Conservation (phyloP, 2,329 filamentous ascomycete genomes). For the Neurospora sp. region DNA sequence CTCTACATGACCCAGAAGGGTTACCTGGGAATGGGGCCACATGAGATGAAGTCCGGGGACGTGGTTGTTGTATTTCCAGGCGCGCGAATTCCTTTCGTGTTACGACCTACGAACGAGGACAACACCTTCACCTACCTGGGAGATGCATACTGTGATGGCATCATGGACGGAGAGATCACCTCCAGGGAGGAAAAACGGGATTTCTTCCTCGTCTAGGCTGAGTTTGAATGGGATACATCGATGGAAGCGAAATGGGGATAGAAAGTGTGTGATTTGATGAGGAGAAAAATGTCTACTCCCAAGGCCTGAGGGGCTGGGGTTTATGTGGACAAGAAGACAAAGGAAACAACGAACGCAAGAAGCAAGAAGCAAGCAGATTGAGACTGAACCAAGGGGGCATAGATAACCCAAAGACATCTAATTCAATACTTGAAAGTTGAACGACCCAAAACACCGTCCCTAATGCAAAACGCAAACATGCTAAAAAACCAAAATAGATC, state of each 20-base stretch:
- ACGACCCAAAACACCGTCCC: background rate
- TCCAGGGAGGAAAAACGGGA: conserved; percentile 2
- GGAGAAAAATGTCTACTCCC: too few relatives aligned
- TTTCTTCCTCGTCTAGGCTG: conserved; percentile 1
- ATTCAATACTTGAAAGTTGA: background rate
- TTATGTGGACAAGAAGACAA: background rate
- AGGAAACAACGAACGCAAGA: background rate
- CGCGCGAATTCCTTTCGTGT: conserved; percentile 8
- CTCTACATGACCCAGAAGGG: too few relatives aligned
- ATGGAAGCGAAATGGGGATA: too few relatives aligned
- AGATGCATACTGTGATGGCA: conserved; percentile 11
- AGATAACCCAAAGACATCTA: background rate
- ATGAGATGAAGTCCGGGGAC: too few relatives aligned
- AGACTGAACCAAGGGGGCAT: background rate
- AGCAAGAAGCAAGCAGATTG: background rate
- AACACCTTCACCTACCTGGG: conserved; percentile 3
- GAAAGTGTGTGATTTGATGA: too few relatives aligned
- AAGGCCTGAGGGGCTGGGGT: too few relatives aligned
- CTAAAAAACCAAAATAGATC: background rate
- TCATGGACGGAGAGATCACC: conserved; percentile 13
- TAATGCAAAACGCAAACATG: background rate
- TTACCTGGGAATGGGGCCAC: too few relatives aligned
- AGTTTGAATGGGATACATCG: too few relatives aligned
- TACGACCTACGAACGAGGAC: conserved; percentile 1
- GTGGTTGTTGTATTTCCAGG: conserved; percentile 2